phyloP scores from a whole-genome alignment of 176 grass and related monocot genomes.

The Carex scoparia region DNA sequence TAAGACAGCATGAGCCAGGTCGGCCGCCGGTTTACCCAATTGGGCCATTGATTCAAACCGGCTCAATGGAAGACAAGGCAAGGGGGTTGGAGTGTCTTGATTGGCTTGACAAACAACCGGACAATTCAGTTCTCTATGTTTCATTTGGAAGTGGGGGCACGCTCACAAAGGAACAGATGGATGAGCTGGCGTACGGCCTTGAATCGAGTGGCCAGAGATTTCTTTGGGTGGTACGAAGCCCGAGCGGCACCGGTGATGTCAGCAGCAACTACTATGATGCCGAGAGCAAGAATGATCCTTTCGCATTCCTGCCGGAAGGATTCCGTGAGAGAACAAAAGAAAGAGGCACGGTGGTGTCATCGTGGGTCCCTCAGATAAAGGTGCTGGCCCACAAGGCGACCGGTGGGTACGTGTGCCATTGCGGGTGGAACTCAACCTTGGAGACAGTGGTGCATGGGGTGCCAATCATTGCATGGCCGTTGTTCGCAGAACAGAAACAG shows the following conservation, averaged over 20 bases:
- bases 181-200: constrained; percentile 48
- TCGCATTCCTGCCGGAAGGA: constrained; percentile 34
- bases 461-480: constrained; percentile 58
- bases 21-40: neutral
- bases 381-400: constrained; percentile 30
- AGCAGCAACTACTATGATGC: constrained; percentile 1
- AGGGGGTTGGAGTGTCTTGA: constrained; percentile 3
- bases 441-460: constrained; percentile 33
- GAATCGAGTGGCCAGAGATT: constrained; percentile 39
- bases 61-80: neutral
- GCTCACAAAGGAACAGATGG: constrained; percentile 27
- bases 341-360: constrained; percentile 8
- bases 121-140: constrained; percentile 38
- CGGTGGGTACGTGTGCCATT: constrained; percentile 47
- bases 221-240: constrained; percentile 48
- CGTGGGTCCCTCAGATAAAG: constrained; percentile 32
- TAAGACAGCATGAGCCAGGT: neutral
- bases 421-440: constrained; percentile 57
- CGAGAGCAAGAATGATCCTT: constrained; percentile 13
- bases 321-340: constrained; percentile 35
- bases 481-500: constrained; percentile 56
- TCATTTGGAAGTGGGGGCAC: constrained; percentile 66
- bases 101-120: constrained; percentile 56
- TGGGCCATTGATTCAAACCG: constrained; percentile 40
- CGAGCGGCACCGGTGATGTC: constrained; percentile 22